A percentile compares a stretch with the other conserved stretches of the same genome.
Conservation (phyloP, 2,329 filamentous ascomycete species). For the Trichoderma asperellum region DNA sequence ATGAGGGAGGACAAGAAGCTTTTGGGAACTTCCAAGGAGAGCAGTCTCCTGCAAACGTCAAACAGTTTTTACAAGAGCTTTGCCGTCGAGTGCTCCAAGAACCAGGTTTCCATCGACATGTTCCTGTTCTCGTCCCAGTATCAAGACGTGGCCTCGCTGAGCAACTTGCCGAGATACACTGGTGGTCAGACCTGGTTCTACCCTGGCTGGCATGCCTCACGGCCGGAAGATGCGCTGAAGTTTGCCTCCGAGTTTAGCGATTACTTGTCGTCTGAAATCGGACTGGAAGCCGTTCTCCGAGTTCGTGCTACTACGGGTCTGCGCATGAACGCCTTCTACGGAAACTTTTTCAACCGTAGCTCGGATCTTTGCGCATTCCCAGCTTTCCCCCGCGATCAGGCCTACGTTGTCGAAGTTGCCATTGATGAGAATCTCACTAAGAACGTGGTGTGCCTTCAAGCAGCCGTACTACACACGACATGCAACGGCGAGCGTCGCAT, state of each 20-base stretch:
- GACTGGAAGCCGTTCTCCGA: slow-evolving; percentile 90
- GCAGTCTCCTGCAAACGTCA: slow-evolving; percentile 80
- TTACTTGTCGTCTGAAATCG: slow-evolving; percentile 95
- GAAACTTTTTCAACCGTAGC: slow-evolving; percentile 98
- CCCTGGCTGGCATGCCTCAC: slow-evolving; percentile 93
- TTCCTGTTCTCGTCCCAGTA: slow-evolving; percentile 96
- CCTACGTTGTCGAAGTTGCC: slow-evolving; percentile 96
- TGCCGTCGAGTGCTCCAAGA: slow-evolving; percentile 97
- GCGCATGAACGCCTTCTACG: slow-evolving; percentile 97
- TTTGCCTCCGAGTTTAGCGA: slow-evolving; percentile 97
- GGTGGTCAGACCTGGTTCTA: slow-evolving; percentile 99
- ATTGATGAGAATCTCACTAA: slow-evolving; percentile 95
- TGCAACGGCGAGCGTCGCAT: slow-evolving; percentile 97
- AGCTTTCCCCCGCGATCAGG: slow-evolving; percentile 94
- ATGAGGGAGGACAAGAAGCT: slow-evolving; percentile 97
- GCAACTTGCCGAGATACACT: slow-evolving; percentile 93
- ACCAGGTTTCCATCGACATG: slow-evolving; percentile 98
- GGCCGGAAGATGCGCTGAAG: slow-evolving; percentile 94
- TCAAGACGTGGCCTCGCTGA: slow-evolving; percentile 94
- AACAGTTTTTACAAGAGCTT: slow-evolving; percentile 99
- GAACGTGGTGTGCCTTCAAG: slow-evolving; percentile 89
- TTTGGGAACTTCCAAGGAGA: slow-evolving; percentile 91
- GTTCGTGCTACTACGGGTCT: slow-evolving; percentile 93
- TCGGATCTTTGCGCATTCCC: slow-evolving; percentile 98
- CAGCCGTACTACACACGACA: slow-evolving; percentile 93